A percentile compares a stretch with the other conserved stretches of the same genome.
Evolutionary conservation across 768 basidiomycete species (phyloP).

Genomic region (Ephemerocybe angulata): DNA sequence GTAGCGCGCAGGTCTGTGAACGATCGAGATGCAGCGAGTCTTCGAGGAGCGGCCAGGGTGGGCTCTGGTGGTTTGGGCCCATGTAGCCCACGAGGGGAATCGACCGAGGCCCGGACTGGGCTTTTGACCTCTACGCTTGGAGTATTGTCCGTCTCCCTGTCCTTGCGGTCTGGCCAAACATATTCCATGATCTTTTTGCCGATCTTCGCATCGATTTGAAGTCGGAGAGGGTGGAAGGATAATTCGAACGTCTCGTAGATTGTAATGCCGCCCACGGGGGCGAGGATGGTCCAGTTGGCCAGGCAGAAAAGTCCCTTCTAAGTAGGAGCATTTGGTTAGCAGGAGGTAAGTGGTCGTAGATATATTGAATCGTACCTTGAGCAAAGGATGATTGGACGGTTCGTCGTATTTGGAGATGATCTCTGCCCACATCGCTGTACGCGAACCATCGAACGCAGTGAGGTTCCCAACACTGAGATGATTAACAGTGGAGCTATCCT

Average conservation of each 20-base stretch:
- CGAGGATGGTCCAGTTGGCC: slow-evolving; percentile 78
- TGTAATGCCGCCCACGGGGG: slow-evolving; percentile 90
- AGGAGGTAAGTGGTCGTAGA: background rate
- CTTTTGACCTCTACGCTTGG: slow-evolving; percentile 13
- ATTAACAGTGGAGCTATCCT: slow-evolving; percentile 84
- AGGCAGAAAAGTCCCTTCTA: slow-evolving; percentile 74
- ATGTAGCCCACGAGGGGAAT: slow-evolving; percentile 42
- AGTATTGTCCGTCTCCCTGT: slow-evolving; percentile 27
- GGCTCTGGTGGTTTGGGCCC: slow-evolving; percentile 4
- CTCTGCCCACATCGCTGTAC: slow-evolving; percentile 81
- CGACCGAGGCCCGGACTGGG: slow-evolving; percentile 44
- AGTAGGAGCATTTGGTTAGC: too few relatives aligned
- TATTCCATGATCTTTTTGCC: slow-evolving; percentile 85
- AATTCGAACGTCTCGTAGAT: slow-evolving; percentile 83
- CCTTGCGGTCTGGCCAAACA: slow-evolving; percentile 68
- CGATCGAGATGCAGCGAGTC: slow-evolving; percentile 59
- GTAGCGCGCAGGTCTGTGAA: slow-evolving; percentile 63
- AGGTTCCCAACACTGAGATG: slow-evolving; percentile 72
- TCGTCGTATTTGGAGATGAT: slow-evolving; percentile 79
- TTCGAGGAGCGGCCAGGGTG: slow-evolving; percentile 40
- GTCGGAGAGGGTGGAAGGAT: slow-evolving; percentile 77
- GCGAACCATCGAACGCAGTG: slow-evolving; percentile 81
- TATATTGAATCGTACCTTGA: slow-evolving; percentile 49
- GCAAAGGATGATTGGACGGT: slow-evolving; percentile 62
- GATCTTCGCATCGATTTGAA: slow-evolving; percentile 82